Base-by-base conservation (phyloP, 371 early-diverging fungal genomes). In the Mortierella sp. region DNA sequence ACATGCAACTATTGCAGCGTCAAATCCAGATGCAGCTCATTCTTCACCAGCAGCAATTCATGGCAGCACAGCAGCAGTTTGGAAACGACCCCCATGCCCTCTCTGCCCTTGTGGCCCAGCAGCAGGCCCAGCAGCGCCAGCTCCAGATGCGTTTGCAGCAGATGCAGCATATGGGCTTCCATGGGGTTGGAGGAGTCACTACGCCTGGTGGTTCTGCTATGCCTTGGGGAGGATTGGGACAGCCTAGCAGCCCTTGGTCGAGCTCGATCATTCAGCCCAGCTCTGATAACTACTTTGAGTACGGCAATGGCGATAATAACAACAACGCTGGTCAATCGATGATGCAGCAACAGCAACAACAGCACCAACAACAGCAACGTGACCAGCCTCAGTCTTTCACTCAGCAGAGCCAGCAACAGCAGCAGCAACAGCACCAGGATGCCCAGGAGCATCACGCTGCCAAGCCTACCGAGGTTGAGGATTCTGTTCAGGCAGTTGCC, bases 1-100 rank as follows among this genome's bases (percentile, higher is more conserved):
- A 89, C 55, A 72, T 89, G 50, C 89, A 91, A 51, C 75, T 91
- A 79, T 50, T 91, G 51, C 92, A 91, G 64, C 91, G 90, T 16
- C 82, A 86, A 57, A 69, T 55, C 21, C 86, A 86, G 59, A 86
- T 86, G 85, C 90, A 91, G 54, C 88, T 87, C 31, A 91, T 90
- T 46, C 43, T 87, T 40, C 91, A 92, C 53, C 90, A 90, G 28
- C 77, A 89, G 48, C 91, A 91, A 50, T 88, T 88, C 57, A 73
- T 86, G 86, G 79, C 81, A 19, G 86, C 86, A 48, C 89, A 90
- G 69, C 89, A 90, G 53, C 91, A 91, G 74, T 87, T 86, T 70
- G 88, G 84, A 57, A 84, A 87, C 43, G 84, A 83, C 44, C 84
- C 82, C n/a, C 84, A 87, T 82, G 88, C 88, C 0, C 88, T 90